Conservation (phyloP, 2,329 filamentous ascomycete genomes). For the Alternaria tenuissima region DNA sequence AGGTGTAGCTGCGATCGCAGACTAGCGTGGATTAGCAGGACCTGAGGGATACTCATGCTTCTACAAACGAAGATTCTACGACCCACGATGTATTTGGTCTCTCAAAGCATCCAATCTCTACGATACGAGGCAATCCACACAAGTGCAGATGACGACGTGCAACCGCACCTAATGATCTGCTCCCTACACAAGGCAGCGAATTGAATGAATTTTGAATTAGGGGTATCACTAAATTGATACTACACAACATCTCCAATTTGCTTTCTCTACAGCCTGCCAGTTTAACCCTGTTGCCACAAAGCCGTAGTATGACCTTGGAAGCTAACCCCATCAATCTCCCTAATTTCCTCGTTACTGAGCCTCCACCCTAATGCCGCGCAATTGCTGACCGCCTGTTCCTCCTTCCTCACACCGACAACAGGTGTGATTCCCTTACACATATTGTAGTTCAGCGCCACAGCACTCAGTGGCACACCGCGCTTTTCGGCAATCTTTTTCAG, state of each 20-base stretch:
- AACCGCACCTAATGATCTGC: too few relatives aligned
- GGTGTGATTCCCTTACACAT: slow-evolving; percentile 57
- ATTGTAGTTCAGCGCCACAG: slow-evolving; percentile 57
- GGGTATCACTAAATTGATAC: not conserved
- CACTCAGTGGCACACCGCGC: slow-evolving; percentile 45
- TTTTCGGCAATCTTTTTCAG: slow-evolving; percentile 50
- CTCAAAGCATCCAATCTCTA: too few relatives aligned
- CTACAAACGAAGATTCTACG: too few relatives aligned
- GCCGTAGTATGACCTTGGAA: slow-evolving; percentile 38
- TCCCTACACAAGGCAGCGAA: too few relatives aligned
- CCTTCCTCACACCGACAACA: slow-evolving; percentile 53
- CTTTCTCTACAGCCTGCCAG: not conserved
- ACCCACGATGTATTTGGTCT: too few relatives aligned
- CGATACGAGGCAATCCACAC: too few relatives aligned
- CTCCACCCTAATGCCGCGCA: slow-evolving; percentile 54
- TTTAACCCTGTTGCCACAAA: slow-evolving; percentile 56
- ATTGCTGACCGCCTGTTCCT: slow-evolving; percentile 53
- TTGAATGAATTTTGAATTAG: not conserved
- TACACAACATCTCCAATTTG: not conserved
- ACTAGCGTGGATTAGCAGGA: too few relatives aligned
- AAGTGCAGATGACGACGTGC: too few relatives aligned
- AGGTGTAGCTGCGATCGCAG: too few relatives aligned
- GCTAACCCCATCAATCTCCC: slow-evolving; percentile 51
- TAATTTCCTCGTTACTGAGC: slow-evolving; percentile 53
- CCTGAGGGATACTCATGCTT: too few relatives aligned